phyloP scores from a whole-genome alignment of 2,329 filamentous ascomycete genomes.

The Fusarium nygamai region DNA sequence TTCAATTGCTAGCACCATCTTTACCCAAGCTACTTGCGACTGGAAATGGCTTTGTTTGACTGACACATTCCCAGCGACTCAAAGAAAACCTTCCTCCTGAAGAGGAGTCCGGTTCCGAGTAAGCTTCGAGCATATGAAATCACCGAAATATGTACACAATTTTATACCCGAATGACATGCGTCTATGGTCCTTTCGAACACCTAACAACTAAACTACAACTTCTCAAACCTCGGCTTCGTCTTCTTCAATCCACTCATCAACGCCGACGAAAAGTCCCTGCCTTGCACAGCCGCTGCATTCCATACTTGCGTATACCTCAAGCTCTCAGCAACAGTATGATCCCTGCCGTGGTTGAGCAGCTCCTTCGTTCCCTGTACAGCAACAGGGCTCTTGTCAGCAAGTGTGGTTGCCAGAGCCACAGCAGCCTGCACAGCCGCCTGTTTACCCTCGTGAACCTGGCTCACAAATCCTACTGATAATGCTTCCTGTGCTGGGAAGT shows the following conservation, averaged over 20 bases:
- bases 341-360: constrained; percentile 84
- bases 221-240: constrained; percentile 86
- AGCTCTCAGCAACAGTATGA: constrained; percentile 77
- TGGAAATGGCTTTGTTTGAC: constrained; percentile 1
- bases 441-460: constrained; percentile 71
- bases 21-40: neutral
- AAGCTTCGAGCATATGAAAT: constrained; percentile 22
- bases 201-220: constrained; percentile 61
- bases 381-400: constrained; percentile 85
- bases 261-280: constrained; percentile 76
- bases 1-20: neutral
- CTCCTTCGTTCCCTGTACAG: constrained; percentile 88
- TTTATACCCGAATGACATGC: neutral
- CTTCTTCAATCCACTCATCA: constrained; percentile 81
- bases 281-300: constrained; percentile 87
- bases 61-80: constrained; percentile 52
- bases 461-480: constrained; percentile 75
- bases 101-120: constrained; percentile 63
- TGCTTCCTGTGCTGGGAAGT: constrained; percentile 76
- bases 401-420: constrained; percentile 72
- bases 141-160: neutral
- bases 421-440: constrained; percentile 68
- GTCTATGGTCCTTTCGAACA: neutral
- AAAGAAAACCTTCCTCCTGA: constrained; percentile 62
- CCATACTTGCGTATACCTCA: constrained; percentile 89